These are phyloP conservation scores for Suillus subalutaceus DNA, from an alignment of 768 basidiomycete species.

Conservation along the genomic window DNA sequence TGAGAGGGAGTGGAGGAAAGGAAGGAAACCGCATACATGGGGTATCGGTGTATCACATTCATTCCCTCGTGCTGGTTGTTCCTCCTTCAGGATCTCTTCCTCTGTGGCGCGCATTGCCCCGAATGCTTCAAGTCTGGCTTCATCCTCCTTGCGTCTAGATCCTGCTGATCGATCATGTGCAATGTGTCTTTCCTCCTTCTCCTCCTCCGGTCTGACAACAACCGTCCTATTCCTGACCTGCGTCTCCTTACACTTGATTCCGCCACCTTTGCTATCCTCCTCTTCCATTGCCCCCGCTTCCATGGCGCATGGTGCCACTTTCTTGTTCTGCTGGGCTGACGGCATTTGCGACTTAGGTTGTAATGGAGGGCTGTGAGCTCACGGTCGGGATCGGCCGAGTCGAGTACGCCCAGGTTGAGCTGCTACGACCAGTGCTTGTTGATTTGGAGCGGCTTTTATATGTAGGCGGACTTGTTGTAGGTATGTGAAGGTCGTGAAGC, in stretches of 20 bases:
- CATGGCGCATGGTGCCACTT: neutral
- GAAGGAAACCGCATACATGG: neutral
- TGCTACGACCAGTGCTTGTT: conserved; percentile 27
- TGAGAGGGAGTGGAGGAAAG: neutral
- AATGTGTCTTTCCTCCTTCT: conserved; percentile 20
- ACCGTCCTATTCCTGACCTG: conserved; percentile 22
- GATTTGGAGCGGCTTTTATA: conserved; percentile 35
- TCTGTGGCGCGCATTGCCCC: conserved; percentile 25
- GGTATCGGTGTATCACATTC: neutral
- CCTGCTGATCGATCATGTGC: conserved; percentile 24
- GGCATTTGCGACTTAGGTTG: conserved; percentile 30
- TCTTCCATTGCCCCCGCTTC: conserved; percentile 3
- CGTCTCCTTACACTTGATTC: conserved; percentile 28
- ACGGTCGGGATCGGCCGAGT: conserved; percentile 30
- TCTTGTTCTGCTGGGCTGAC: conserved; percentile 13
- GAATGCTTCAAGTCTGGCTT: neutral
- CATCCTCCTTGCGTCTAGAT: conserved; percentile 21
- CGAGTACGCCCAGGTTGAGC: conserved; percentile 30
- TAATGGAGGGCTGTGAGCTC: conserved; percentile 25
- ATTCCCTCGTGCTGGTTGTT: conserved; percentile 23
- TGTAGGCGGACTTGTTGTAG: conserved; percentile 32
- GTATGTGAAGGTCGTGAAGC: conserved; percentile 33
- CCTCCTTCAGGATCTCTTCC: conserved; percentile 28
- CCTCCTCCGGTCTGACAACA: conserved; percentile 18
- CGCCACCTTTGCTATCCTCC: conserved; percentile 22